These are phyloP conservation scores for Cubamyces sp. DNA, from an alignment of 768 basidiomycete species.

Conservation along the genomic window DNA sequence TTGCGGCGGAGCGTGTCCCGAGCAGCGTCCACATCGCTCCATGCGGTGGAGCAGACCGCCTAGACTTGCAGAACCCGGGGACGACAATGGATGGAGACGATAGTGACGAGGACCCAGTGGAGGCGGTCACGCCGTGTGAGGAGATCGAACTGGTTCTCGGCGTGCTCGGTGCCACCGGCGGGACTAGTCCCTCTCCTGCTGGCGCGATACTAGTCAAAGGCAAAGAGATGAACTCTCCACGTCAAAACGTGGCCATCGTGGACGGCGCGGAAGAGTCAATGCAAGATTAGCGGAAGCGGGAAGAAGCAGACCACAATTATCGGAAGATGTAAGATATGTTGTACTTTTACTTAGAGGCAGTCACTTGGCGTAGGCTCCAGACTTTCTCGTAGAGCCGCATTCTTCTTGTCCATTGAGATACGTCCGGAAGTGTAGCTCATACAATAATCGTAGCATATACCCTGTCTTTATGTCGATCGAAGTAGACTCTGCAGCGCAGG, in stretches of 20 bases:
- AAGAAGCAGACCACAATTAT: background rate
- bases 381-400: too few species aligned
- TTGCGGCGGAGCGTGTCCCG: too few species aligned
- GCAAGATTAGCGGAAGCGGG: background rate
- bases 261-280: background rate
- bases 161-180: too few species aligned
- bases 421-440: background rate
- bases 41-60: background rate
- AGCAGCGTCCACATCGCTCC: too few species aligned
- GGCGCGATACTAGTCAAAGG: background rate
- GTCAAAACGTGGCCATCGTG: background rate
- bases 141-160: conserved; percentile 4
- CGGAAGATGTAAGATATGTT: too few species aligned
- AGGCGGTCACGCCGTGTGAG: conserved; percentile 17
- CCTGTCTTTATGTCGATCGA: background rate
- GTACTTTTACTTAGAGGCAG: too few species aligned
- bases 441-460: background rate
- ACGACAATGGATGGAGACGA: conserved; percentile 5
- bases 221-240: background rate
- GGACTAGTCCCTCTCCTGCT: too few species aligned
- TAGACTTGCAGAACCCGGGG: background rate
- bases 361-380: too few species aligned
- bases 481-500: conserved; percentile 8
- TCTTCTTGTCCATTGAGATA: too few species aligned
- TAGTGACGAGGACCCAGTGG: conserved; percentile 14